Evolutionary conservation across 345 rosid species (phyloP).

Genomic region (Psidium guajava): DNA sequence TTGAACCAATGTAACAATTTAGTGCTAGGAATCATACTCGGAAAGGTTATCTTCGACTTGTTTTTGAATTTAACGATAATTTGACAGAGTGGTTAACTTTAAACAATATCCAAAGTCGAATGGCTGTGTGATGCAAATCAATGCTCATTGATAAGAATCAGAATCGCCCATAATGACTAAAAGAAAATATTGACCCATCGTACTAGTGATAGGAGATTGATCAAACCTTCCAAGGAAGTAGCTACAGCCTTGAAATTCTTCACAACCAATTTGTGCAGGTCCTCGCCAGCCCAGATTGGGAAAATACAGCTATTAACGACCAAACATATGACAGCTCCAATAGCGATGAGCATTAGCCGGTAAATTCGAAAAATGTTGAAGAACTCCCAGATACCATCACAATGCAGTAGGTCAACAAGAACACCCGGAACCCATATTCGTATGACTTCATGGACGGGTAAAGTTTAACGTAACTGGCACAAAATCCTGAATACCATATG

Average conservation of each 20-base stretch:
- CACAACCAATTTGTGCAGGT: conserved; percentile 70
- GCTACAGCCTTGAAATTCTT: conserved; percentile 73
- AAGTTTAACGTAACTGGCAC: conserved; percentile 53
- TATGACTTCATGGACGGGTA: conserved; percentile 67
- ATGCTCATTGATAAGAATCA: background rate
- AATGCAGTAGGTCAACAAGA: conserved; percentile 80
- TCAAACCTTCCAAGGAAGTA: conserved; percentile 65
- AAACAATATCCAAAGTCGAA: background rate
- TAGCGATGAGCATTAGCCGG: conserved; percentile 44
- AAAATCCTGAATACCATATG: conserved; percentile 30
- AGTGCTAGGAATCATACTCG: background rate
- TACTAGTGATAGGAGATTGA: background rate
- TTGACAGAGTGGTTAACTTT: background rate
- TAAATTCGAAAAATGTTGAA: conserved; percentile 33
- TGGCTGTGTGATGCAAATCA: background rate
- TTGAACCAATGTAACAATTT: background rate
- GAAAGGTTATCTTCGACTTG: background rate
- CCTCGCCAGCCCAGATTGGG: conserved; percentile 91
- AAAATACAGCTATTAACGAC: conserved; percentile 43
- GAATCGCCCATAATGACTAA: background rate
- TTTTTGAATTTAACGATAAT: background rate
- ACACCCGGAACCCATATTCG: conserved; percentile 80
- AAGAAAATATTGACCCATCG: background rate
- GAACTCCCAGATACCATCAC: conserved; percentile 72
- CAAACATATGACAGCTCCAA: conserved; percentile 63